Evolutionary conservation across 306 rosid species (phyloP), one percentile per base, ranked within the genome.

Genomic region (Medicago arabica): DNA sequence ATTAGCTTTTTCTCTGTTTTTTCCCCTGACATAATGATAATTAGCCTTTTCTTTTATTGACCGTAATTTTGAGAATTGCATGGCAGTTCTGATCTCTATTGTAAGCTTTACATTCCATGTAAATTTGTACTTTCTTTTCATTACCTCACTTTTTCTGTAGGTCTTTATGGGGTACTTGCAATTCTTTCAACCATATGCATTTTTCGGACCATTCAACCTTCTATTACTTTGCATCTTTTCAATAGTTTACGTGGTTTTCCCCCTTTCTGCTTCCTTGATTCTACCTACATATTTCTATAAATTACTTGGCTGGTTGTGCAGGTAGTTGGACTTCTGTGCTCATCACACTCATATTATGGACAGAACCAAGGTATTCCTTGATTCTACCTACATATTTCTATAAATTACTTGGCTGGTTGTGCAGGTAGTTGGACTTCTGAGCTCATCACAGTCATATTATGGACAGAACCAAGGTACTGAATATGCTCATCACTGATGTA

Each of bases 391-490:
- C 23, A 23, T 1, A 23, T 74, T 60, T 74, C 59, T 74, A 21
- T 21, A 60, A 59, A 60, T 60, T 44, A n/a, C n/a, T 31, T 34
- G 28, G 71, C 40, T 31, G 43, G 11, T 31, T 59, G 11, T 75
- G 40, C 58, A 62, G 69, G 47, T 62, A 55, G 23, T 47, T 41
- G 49, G 38, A 34, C 19, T 47, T 12, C n/a, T 31, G 8, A 31
- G 16, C 71, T 46, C 55, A 46, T 46, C 47, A 34, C 28, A 17
- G 14, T 0, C 34, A 34, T 36, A 39, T 34, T 10, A 63, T 34
- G 50, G 61, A 74, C 71, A 61, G 21, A 34, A 62, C 63, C 71
- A 63, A 16, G 51, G 79, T 49, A 34, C 18, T 49, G 61, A 46
- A 31, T 17, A 67, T 62, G 38, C 50, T 75, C 31, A 49, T 34